phyloP scores from a whole-genome alignment of 768 basidiomycete species.

The Cubamyces lactineus region DNA sequence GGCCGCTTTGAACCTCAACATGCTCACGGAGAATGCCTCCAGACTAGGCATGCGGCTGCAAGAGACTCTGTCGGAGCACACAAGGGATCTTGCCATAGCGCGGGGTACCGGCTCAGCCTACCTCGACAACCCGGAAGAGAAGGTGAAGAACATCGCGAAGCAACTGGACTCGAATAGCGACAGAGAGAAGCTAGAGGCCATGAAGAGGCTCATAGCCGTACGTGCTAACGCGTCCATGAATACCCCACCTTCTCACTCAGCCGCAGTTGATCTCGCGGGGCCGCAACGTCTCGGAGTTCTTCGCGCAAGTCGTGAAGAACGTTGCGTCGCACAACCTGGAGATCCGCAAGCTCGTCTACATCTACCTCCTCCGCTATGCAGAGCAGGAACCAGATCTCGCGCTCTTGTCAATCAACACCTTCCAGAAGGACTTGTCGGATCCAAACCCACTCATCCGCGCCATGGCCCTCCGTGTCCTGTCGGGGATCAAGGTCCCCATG shows the following conservation, averaged over 20 bases:
- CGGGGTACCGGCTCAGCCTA: constrained; percentile 59
- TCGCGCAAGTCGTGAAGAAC: constrained; percentile 96
- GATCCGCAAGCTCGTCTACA: constrained; percentile 96
- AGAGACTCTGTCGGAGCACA: constrained; percentile 81
- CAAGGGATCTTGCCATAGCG: constrained; percentile 68
- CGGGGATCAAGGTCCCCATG: constrained; percentile 88
- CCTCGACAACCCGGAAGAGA: constrained; percentile 78
- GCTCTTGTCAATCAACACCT: constrained; percentile 95
- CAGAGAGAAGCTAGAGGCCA: constrained; percentile 89
- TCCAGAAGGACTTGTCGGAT: constrained; percentile 95
- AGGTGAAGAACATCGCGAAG: constrained; percentile 77
- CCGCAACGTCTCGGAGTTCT: constrained; percentile 89
- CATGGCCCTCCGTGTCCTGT: constrained; percentile 92
- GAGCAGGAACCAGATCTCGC: constrained; percentile 94
- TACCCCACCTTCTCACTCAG: not conserved
- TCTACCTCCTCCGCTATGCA: constrained; percentile 94
- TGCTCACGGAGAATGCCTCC: constrained; percentile 80
- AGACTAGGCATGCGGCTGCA: constrained; percentile 82
- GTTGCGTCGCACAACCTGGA: constrained; percentile 92
- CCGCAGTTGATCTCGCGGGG: constrained; percentile 88
- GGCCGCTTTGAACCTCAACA: constrained; percentile 32
- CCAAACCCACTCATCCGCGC: constrained; percentile 92
- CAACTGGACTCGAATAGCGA: constrained; percentile 90
- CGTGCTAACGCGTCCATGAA: constrained; percentile 35
- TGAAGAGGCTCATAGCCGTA: constrained; percentile 94